A percentile compares a stretch with the other conserved stretches of the same genome.
Evolutionary conservation across 2,329 filamentous ascomycete species (phyloP).

Genomic region (Trichoderma oligosporum): DNA sequence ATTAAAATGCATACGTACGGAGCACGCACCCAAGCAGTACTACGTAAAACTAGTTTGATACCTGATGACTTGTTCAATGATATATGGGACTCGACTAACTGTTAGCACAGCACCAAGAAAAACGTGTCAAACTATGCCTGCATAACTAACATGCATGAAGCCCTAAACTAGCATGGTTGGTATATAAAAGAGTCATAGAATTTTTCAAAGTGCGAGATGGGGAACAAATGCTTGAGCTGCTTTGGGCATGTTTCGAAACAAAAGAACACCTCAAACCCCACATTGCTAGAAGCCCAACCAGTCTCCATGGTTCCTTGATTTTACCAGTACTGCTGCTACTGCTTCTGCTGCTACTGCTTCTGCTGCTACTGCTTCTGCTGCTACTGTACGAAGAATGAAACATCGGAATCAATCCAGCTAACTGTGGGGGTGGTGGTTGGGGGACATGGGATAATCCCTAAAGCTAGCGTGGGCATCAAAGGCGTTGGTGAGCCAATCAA

Average conservation of each 20-base stretch:
- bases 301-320: no score
- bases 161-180: not conserved
- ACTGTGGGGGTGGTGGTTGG: no score
- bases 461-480: no score
- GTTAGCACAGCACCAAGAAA: not conserved
- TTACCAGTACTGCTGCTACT: not conserved
- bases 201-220: not conserved
- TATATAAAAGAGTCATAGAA: constrained; percentile 2
- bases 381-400: not conserved
- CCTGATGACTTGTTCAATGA: not conserved
- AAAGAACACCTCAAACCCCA: not conserved
- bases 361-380: not conserved
- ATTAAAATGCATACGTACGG: constrained; percentile 5
- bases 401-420: not conserved
- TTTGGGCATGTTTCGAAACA: constrained; percentile 10
- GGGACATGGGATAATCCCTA: no score
- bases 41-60: constrained; percentile 2
- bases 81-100: not conserved
- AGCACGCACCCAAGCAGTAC: no score
- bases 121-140: not conserved
- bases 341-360: not conserved
- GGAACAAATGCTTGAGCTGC: not conserved
- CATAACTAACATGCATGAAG: not conserved
- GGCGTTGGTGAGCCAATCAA: constrained; percentile 2
- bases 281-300: not conserved